Conservation (phyloP, 441 rosid genomes). For the Breynia disticha region DNA sequence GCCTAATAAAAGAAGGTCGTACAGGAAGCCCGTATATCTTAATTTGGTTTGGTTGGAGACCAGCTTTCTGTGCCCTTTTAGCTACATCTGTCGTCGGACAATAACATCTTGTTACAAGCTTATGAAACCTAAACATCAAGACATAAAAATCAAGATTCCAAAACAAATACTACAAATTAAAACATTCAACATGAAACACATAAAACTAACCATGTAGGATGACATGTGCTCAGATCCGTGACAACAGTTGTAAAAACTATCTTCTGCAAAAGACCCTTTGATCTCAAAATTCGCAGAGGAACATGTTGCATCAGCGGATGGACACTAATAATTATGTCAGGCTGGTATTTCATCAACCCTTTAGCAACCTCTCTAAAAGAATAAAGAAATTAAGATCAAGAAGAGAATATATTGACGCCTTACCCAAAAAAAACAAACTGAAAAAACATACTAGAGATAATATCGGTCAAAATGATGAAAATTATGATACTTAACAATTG, state of each 20-base stretch:
- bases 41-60: constrained; percentile 66
- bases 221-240: constrained; percentile 95
- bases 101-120: constrained; percentile 97
- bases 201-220: constrained; percentile 81
- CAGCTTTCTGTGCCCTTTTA: constrained; percentile 82
- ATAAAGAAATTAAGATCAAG: constrained; percentile 6
- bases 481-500: too few relatives aligned
- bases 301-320: constrained; percentile 99
- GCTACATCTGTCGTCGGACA: constrained; percentile 90
- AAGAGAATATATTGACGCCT: background rate
- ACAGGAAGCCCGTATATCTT: constrained; percentile 95
- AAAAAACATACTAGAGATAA: background rate
- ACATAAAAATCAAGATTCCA: constrained; percentile 7
- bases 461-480: constrained; percentile 1
- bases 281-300: constrained; percentile 85
- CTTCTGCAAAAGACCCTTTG: constrained; percentile 78
- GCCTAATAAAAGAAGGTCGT: constrained; percentile 91
- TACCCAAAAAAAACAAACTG: constrained; percentile 3
- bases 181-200: constrained; percentile 6
- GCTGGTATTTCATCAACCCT: constrained; percentile 95
- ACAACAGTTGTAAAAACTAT: constrained; percentile 87
- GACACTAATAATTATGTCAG: constrained; percentile 86
- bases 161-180: constrained; percentile 4
- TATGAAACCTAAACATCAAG: constrained; percentile 65
- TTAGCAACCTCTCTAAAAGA: constrained; percentile 73